Percentiles rank a stretch among this genome's conserved stretches.
phyloP scores from a whole-genome alignment of 1,139 yeast genomes.

The Pichia terricola region DNA sequence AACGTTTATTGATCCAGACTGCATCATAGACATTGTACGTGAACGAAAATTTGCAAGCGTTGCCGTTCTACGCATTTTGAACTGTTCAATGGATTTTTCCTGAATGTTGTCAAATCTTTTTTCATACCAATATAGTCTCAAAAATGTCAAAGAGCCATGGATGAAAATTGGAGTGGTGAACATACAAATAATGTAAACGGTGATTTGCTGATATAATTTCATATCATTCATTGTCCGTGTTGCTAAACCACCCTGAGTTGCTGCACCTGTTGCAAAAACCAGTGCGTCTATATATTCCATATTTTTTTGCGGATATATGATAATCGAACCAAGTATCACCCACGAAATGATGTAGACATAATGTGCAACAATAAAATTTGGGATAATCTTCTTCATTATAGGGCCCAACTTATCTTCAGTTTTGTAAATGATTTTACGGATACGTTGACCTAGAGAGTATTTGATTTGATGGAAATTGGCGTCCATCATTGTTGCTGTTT shows the following conservation, averaged over 20 bases:
- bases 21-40: slow-evolving; percentile 21
- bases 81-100: slow-evolving; percentile 61
- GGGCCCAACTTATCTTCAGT: slow-evolving; percentile 33
- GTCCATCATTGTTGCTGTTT: slow-evolving; percentile 1
- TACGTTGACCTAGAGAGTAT: slow-evolving; percentile 17
- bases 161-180: slow-evolving; percentile 84
- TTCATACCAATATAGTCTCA: slow-evolving; percentile 87
- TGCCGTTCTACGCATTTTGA: slow-evolving; percentile 70
- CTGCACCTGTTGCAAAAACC: slow-evolving; percentile 64
- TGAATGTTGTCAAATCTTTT: slow-evolving; percentile 78
- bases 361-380: slow-evolving; percentile 74
- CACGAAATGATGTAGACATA: slow-evolving; percentile 50
- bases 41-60: slow-evolving; percentile 55
- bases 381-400: slow-evolving; percentile 41
- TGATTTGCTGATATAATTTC: slow-evolving; percentile 67
- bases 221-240: slow-evolving; percentile 59
- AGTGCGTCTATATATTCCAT: slow-evolving; percentile 68
- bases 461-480: not conserved
- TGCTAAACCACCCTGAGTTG: slow-evolving; percentile 89
- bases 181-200: slow-evolving; percentile 48
- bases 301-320: slow-evolving; percentile 66
- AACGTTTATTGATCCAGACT: slow-evolving; percentile 7
- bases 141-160: slow-evolving; percentile 67
- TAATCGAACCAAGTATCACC: slow-evolving; percentile 56
- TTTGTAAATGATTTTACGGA: slow-evolving; percentile 20